phyloP scores from a whole-genome alignment of 176 grass and related monocot genomes.

The Stipa capillata region DNA sequence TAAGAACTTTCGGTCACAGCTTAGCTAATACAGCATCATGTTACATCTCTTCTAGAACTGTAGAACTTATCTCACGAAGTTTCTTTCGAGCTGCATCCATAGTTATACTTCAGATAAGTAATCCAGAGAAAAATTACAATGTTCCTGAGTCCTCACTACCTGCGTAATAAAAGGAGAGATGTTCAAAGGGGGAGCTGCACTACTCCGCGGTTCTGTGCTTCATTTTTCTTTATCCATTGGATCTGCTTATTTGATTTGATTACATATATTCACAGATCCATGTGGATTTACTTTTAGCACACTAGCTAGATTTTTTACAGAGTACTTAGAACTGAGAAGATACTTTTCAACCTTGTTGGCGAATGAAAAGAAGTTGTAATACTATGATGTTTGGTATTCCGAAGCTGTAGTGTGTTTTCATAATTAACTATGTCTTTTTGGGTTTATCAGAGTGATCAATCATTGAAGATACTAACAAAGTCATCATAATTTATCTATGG shows the following conservation, averaged over 20 bases:
- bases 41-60: not conserved
- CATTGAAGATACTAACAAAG: not conserved
- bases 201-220: not conserved
- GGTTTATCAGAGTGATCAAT: not conserved
- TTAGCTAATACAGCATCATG: not conserved
- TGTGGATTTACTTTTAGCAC: not conserved
- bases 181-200: not conserved
- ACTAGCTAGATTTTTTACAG: not conserved
- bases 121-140: not conserved
- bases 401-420: not conserved
- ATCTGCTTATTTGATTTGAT: not conserved
- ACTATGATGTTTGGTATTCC: not conserved
- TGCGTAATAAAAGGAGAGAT: not conserved
- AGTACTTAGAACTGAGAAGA: not conserved
- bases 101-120: not conserved
- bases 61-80: not conserved
- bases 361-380: not conserved
- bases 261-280: not conserved
- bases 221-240: not conserved
- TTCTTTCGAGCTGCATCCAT: not conserved
- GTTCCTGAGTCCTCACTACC: not conserved
- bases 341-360: not conserved
- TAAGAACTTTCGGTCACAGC: not conserved
- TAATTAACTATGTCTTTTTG: not conserved
- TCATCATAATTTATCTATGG: not conserved